Evolutionary conservation across 768 basidiomycete species (phyloP).

Genomic region (Tylopilus felleus): DNA sequence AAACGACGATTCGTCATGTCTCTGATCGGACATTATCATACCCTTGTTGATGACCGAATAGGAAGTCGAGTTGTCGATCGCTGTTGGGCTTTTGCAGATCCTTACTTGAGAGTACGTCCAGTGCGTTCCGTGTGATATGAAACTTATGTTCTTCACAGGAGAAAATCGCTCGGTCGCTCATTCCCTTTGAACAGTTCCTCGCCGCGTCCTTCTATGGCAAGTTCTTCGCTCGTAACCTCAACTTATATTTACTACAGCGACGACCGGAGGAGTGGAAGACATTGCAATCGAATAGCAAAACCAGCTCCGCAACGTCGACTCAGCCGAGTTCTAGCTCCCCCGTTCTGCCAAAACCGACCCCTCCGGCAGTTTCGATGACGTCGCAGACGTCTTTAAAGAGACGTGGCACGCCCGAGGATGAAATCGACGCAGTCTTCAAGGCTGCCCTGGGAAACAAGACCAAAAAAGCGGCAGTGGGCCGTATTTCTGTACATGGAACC

Average conservation of each 20-base stretch:
- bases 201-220: constrained; percentile 81
- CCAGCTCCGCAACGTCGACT: constrained; percentile 7
- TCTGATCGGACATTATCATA: constrained; percentile 76
- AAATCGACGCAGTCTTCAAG: constrained; percentile 75
- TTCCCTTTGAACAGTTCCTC: constrained; percentile 67
- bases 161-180: constrained; percentile 82
- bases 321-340: constrained; percentile 17
- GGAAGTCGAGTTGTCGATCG: constrained; percentile 88
- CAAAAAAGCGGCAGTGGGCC: constrained; percentile 50
- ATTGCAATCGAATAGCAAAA: constrained; percentile 49
- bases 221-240: constrained; percentile 78
- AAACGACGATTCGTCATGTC: constrained; percentile 70
- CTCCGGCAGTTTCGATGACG: neutral
- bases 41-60: constrained; percentile 83
- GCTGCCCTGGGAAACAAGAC: constrained; percentile 52
- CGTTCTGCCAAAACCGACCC: neutral
- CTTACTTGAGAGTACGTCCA: constrained; percentile 75
- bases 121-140: neutral
- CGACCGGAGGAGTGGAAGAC: constrained; percentile 83
- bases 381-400: constrained; percentile 45
- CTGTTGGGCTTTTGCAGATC: constrained; percentile 91
- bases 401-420: constrained; percentile 47
- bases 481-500: constrained; percentile 7
- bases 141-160: constrained; percentile 49
- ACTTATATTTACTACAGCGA: constrained; percentile 73